Base-by-base conservation (phyloP, 768 basidiomycete species). In the Auriscalpium vulgare region DNA sequence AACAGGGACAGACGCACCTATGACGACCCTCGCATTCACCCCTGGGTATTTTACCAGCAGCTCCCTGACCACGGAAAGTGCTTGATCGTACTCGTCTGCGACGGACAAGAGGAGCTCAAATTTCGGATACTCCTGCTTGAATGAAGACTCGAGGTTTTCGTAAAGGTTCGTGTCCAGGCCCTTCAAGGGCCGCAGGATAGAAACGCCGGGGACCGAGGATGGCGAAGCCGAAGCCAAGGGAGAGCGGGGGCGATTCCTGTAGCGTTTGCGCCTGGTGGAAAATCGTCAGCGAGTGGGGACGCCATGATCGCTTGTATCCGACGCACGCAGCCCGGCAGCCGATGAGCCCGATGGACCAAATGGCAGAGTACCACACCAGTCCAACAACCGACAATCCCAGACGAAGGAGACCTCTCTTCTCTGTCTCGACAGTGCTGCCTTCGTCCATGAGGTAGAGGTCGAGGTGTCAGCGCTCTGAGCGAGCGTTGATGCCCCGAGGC, bases 121-220 rank as follows among this genome's bases (percentile, higher is more conserved):
- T 60, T 88, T 88, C 0, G 89, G 84, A 68, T 98, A 98, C 60
- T 95, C 88, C 65, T 97, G 93, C 36, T 74, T 77, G 71, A 98
- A 95, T 0, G 91, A 90, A 4, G 93, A 91, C 70, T 97, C 92
- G 50, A 99, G 74, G 69, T 97, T 97, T 74, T 97, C 94, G 70
- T 88, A 97, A 17, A 99, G 79, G 68, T 98, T 98, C 56, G 87
- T 82, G 70, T 99, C 97, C 21, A 99, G 76, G 13, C 97, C 97
- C 68, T 95, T 95, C 51, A 99, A 77, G 8, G 97, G 97, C 47
- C 97, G 84, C 50, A 98, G 77, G 62, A 98, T 92, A 2, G 94
- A 91, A 35, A 98, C 95, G 17, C 94, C 95, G 10, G 94, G 93
- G 3, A 81, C 80, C 16, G 75, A 66, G 16, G 68, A 64, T 8